Conservation (phyloP, 805 yeast genomes). For the Ogataea neopini region DNA sequence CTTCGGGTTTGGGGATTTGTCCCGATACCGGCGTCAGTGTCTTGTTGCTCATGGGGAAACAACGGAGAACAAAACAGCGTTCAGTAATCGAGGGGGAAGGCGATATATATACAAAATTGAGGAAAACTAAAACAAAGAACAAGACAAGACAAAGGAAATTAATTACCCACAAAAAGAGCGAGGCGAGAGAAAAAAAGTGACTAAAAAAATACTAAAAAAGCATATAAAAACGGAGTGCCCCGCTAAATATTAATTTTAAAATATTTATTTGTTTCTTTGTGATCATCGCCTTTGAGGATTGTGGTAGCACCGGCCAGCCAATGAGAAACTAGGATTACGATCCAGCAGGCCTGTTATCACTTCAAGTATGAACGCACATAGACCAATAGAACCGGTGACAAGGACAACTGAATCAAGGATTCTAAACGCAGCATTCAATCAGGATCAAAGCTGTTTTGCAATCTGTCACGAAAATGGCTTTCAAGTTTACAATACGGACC, state of each 20-base stretch:
- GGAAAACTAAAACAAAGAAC: not conserved
- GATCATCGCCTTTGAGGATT: not conserved
- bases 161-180: not conserved
- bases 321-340: not conserved
- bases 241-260: not conserved
- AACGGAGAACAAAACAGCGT: too few relatives aligned
- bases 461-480: slow-evolving; percentile 81
- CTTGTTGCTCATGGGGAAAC: slow-evolving; percentile 9
- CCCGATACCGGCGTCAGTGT: slow-evolving; percentile 18
- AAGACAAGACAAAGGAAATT: not conserved
- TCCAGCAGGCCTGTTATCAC: not conserved
- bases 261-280: slow-evolving; percentile 4
- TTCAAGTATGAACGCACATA: slow-evolving; percentile 37
- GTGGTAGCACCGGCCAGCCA: not conserved
- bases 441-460: slow-evolving; percentile 89
- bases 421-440: slow-evolving; percentile 73
- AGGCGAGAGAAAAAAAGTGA: not conserved
- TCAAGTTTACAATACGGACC: slow-evolving; percentile 82
- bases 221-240: not conserved
- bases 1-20: slow-evolving; percentile 29
- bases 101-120: not conserved
- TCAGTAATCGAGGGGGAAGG: not conserved
- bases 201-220: slow-evolving; percentile 1
- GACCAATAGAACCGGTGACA: slow-evolving; percentile 25
- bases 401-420: slow-evolving; percentile 38